Base-by-base conservation (phyloP, 1,284 basidiomycete genomes). In the Apiotrichum montevideense region DNA sequence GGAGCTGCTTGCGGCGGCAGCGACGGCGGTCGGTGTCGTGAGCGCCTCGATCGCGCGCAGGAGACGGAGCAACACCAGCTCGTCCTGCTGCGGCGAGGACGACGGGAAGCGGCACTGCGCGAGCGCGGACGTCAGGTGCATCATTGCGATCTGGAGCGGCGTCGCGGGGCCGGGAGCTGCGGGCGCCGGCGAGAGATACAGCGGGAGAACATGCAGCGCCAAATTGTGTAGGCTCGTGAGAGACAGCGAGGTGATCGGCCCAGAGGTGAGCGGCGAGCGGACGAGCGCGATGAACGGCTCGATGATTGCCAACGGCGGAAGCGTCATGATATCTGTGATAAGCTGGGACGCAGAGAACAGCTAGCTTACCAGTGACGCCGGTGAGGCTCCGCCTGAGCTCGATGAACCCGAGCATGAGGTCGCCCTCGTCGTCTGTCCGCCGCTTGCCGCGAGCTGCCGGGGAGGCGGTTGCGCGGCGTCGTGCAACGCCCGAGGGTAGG, bases 71-170 rank as follows among this genome's bases (percentile, higher is more conserved):
- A 98, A 81, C 5, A 98, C 93, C 6, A 97, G 88, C 76, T 99
- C 96, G 75, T 98, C 96, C 14, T 92, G 88, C 33, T 91, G 90
- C 3, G 88, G 90, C 69, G 97, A 94, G 63, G 89, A 95, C 6
- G 92, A 90, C 75, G 98, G 96, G 72, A 98, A 99, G 74, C 96
- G 93, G 81, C 95, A 98, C 68, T 92, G 91, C 7, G 94, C 91
- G 9, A 95, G 84, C 0, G 94, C 87, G 57, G 84, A 87, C 69
- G 93, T 95, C 55, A 97, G 81, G 64, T 94, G 90, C 32, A 85
- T 82, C 51, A 98, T 81, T 4, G 88, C 87, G 37, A 80, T 73
- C 43, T 76, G 73, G 9, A 76, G 63, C 1, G 71, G 70, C 7
- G 69, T 70, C 8, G 70, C 68, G 2, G 68, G 61, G 47, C 64